Conservation (phyloP, 352 stramenopile genomes). For the Globisporangium sylvaticum region DNA sequence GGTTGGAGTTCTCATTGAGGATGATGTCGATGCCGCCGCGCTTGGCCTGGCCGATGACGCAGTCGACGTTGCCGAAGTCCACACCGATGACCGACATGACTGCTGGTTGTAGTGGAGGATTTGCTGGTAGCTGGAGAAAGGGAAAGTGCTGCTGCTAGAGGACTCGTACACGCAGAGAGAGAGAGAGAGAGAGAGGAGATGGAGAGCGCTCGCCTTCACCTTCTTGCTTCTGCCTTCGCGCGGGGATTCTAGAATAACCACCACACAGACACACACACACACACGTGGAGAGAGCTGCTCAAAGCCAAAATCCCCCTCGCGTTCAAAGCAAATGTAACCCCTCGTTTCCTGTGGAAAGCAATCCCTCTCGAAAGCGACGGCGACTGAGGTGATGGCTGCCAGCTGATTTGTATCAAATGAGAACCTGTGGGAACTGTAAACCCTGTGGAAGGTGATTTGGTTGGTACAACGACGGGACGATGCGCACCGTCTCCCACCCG, state of each 20-base stretch:
- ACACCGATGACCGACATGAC: conserved; percentile 96
- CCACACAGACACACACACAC: conserved; percentile 6
- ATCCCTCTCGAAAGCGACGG: neutral
- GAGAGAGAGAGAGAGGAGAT: neutral
- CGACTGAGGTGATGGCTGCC: neutral
- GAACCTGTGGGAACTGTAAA: neutral
- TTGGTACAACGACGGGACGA: neutral
- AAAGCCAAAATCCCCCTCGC: neutral
- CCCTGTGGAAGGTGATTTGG: neutral
- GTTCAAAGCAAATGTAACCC: conserved; percentile 2
- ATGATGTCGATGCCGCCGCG: conserved; percentile 98
- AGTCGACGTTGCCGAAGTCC: conserved; percentile 96
- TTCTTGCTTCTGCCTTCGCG: neutral
- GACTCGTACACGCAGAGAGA: neutral
- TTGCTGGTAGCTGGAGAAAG: conserved; percentile 10
- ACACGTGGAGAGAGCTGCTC: conserved; percentile 4
- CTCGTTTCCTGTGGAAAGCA: neutral
- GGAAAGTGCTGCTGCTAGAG: neutral
- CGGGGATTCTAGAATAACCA: conserved; percentile 26
- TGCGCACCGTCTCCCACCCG: neutral
- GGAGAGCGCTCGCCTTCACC: neutral
- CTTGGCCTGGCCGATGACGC: conserved; percentile 95
- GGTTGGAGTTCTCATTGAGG: conserved; percentile 99
- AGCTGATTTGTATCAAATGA: neutral
- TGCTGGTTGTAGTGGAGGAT: neutral